Evolutionary conservation across 2,329 filamentous ascomycete genomes (phyloP).

Genomic region (Aspergillus fructus): DNA sequence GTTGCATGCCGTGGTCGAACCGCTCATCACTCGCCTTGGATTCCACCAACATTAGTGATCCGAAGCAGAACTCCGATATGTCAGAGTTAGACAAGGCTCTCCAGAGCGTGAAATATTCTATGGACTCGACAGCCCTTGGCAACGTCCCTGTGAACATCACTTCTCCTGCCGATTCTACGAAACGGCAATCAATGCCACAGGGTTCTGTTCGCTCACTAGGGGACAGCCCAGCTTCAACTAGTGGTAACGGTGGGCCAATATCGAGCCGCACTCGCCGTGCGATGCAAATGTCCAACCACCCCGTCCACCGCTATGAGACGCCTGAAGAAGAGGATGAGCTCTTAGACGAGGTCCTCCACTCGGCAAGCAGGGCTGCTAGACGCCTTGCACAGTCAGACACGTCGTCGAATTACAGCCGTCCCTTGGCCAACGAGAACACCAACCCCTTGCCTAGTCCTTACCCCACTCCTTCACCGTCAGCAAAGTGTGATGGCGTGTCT

Average conservation of each 20-base stretch:
- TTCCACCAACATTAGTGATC: slow-evolving; percentile 49
- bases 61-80: slow-evolving; percentile 52
- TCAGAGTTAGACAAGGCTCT: slow-evolving; percentile 62
- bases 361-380: slow-evolving; percentile 72
- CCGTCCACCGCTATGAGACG: slow-evolving; percentile 83
- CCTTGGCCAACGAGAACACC: slow-evolving; percentile 28
- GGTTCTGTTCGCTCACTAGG: slow-evolving; percentile 29
- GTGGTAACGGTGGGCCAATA: slow-evolving; percentile 51
- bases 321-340: slow-evolving; percentile 96
- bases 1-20: slow-evolving; percentile 86
- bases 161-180: slow-evolving; percentile 31
- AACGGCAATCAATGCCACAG: slow-evolving; percentile 43
- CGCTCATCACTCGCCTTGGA: slow-evolving; percentile 81
- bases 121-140: slow-evolving; percentile 46
- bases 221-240: slow-evolving; percentile 28
- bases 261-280: slow-evolving; percentile 79
- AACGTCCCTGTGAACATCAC: slow-evolving; percentile 39
- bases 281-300: slow-evolving; percentile 67
- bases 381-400: slow-evolving; percentile 57
- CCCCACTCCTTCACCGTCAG: slow-evolving; percentile 74
- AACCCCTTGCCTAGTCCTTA: slow-evolving; percentile 52
- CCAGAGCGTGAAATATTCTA: slow-evolving; percentile 59
- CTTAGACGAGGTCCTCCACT: slow-evolving; percentile 80
- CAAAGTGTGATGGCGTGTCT: slow-evolving; percentile 73
- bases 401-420: slow-evolving; percentile 58